A percentile compares a stretch with the other conserved stretches of the same genome.
phyloP scores from a whole-genome alignment of 805 yeast genomes.

The Candida palmyrensis region DNA sequence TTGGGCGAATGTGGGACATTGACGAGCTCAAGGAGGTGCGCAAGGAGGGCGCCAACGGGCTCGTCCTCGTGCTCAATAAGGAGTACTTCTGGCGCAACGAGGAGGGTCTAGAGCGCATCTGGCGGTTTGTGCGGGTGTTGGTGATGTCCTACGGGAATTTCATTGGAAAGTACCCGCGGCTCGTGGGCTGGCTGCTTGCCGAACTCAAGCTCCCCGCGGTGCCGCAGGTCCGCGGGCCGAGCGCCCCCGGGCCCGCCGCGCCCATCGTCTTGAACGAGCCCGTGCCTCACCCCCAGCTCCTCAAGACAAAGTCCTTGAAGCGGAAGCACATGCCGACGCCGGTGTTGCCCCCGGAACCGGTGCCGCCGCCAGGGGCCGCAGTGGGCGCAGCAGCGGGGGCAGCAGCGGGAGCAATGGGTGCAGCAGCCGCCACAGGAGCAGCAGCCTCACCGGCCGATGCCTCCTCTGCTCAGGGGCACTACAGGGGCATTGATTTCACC shows the following conservation, averaged over 20 bases:
- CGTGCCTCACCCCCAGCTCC: constrained; percentile 14
- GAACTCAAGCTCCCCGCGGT: constrained; percentile 29
- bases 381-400: constrained; percentile 3
- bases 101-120: constrained; percentile 33
- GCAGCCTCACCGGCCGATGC: too few relatives aligned
- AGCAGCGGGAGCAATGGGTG: too few relatives aligned
- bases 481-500: constrained; percentile 36
- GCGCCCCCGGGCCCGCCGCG: constrained; percentile 1
- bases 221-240: not conserved
- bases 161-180: constrained; percentile 32
- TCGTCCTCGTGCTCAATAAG: constrained; percentile 61
- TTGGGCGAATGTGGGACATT: constrained; percentile 90
- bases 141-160: constrained; percentile 27
- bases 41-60: constrained; percentile 50
- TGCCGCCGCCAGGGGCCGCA: constrained; percentile 4
- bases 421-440: constrained; percentile 2
- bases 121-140: constrained; percentile 31
- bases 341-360: constrained; percentile 14
- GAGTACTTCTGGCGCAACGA: constrained; percentile 69
- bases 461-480: constrained; percentile 16
- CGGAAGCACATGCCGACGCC: constrained; percentile 18
- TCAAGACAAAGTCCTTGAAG: constrained; percentile 18
- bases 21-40: constrained; percentile 60
- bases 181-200: constrained; percentile 26
- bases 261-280: constrained; percentile 15